Evolutionary conservation across 306 rosid genomes (phyloP).

Genomic region (Trifolium pratense): DNA sequence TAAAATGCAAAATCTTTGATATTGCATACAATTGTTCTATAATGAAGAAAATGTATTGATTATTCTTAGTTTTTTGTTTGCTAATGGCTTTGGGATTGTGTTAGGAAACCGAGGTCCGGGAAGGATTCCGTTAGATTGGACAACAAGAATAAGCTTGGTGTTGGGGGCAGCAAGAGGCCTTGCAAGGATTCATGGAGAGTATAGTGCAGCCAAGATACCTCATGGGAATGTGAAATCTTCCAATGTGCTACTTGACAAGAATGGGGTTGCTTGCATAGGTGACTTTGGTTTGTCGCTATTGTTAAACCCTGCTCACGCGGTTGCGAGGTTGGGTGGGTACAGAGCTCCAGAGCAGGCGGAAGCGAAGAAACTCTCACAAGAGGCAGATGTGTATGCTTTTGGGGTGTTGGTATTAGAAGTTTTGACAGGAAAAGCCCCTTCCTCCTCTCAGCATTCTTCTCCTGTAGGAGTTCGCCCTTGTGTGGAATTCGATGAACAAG

Average conservation of each 20-base stretch:
- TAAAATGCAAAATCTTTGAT: too few species aligned
- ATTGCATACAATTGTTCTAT: neutral
- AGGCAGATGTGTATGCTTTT: slow-evolving; percentile 82
- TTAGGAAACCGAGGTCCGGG: slow-evolving; percentile 93
- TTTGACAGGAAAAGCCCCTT: slow-evolving; percentile 77
- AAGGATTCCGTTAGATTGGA: slow-evolving; percentile 96
- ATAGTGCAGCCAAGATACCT: slow-evolving; percentile 70
- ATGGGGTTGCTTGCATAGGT: slow-evolving; percentile 80
- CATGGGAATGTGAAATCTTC: slow-evolving; percentile 92
- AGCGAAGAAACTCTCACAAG: slow-evolving; percentile 72
- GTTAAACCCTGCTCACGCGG: slow-evolving; percentile 78
- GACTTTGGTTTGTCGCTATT: slow-evolving; percentile 86
- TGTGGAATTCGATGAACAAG: slow-evolving; percentile 60
- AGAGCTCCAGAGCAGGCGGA: slow-evolving; percentile 91
- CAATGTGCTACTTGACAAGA: slow-evolving; percentile 86
- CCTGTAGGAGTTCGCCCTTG: slow-evolving; percentile 46
- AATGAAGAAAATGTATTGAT: neutral
- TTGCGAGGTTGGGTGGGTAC: slow-evolving; percentile 86
- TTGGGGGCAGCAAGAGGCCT: slow-evolving; percentile 90
- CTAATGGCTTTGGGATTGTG: neutral
- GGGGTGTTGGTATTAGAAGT: slow-evolving; percentile 85
- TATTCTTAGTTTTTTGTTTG: neutral
- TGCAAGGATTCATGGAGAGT: slow-evolving; percentile 78
- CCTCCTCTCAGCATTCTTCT: slow-evolving; percentile 59
- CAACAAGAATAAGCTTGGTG: slow-evolving; percentile 89